A percentile compares a stretch with the other conserved stretches of the same genome.
phyloP scores from a whole-genome alignment of 495 filamentous ascomycete genomes.

The Tetracladium marchalianum region DNA sequence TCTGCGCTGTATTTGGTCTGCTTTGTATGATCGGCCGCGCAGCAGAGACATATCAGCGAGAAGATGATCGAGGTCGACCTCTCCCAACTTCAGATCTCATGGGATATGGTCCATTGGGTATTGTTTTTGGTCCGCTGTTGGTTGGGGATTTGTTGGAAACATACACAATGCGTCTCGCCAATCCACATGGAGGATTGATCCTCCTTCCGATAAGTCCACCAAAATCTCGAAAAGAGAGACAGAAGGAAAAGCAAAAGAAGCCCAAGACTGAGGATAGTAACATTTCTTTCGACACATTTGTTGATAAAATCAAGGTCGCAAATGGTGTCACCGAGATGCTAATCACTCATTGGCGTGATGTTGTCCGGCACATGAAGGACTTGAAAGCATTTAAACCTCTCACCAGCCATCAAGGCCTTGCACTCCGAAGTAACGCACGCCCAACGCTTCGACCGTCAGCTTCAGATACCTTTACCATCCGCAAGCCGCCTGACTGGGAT shows the following conservation, averaged over 20 bases:
- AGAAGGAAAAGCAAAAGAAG: conserved; percentile 26
- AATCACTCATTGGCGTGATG: conserved; percentile 47
- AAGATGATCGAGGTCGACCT: conserved; percentile 35
- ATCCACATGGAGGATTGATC: conserved; percentile 24
- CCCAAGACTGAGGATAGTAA: conserved; percentile 18
- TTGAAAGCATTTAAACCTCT: conserved; percentile 15
- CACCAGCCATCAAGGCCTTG: conserved; percentile 3
- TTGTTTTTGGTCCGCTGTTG: conserved; percentile 55
- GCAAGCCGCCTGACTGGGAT: conserved; percentile 23
- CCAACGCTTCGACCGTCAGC: conserved; percentile 18
- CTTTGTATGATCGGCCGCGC: conserved; percentile 43
- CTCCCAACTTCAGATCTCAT: conserved; percentile 39
- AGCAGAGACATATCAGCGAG: conserved; percentile 36
- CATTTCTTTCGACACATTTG: conserved; percentile 14
- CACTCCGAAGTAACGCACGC: not conserved
- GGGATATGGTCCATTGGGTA: conserved; percentile 52
- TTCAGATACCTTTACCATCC: conserved; percentile 20
- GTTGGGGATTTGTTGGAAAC: conserved; percentile 43
- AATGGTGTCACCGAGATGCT: conserved; percentile 49
- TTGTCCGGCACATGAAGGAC: conserved; percentile 42
- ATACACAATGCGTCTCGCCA: conserved; percentile 25
- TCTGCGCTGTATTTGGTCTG: conserved; percentile 57
- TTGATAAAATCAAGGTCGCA: conserved; percentile 33
- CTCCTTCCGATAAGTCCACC: conserved; percentile 21
- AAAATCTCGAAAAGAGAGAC: conserved; percentile 15